Evolutionary conservation across 2,329 filamentous ascomycete genomes (phyloP), one percentile per base, ranked within the genome.

Genomic region (Cladobotryum mycophilum): DNA sequence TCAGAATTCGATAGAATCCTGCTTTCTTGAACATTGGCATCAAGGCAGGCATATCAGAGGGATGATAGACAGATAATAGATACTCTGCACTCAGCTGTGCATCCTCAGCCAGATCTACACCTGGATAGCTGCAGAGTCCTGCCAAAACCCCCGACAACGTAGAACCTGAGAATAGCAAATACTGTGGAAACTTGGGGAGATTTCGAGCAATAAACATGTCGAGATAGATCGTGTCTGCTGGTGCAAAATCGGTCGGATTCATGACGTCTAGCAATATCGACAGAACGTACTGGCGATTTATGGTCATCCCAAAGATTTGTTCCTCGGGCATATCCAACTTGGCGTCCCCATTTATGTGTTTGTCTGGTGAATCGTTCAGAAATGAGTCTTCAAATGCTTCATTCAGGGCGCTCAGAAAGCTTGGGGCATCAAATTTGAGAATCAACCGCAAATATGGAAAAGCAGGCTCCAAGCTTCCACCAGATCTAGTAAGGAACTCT

Each of bases 121-220:
- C 85, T 0, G 91, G 90, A 58, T 90, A 96, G 53, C 85, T 81
- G 71, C 93, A 99, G 4, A 99, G 76, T 2, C 90, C 86, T 36
- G 82, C 76, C 22, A 99, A 76, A 9, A 96, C 85, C 53, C 84
- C 84, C 53, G 90, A 88, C 1, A 99, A 76, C 2, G 88, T 86
- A 2, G 88, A 90, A 15, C 91, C 93, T 0, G 92, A 88, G 43
- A 99, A 81, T 11, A 97, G 79, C 46, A 99, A 84, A 62, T 96
- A 96, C 64, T 97, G 92, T 1, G 91, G 90, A 62, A 96, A 99
- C 66, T 99, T 99, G 3, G 95, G 89, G 45, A 99, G 72, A 64
- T 96, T 99, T 50, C 93, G 84, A 15, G 93, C 92, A 64, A 99
- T 87, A 63, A 99, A 99, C 90, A 99, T 99, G 68, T 99, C 90